Conservation (phyloP, 768 basidiomycete genomes). For the Tricholoma sp. region DNA sequence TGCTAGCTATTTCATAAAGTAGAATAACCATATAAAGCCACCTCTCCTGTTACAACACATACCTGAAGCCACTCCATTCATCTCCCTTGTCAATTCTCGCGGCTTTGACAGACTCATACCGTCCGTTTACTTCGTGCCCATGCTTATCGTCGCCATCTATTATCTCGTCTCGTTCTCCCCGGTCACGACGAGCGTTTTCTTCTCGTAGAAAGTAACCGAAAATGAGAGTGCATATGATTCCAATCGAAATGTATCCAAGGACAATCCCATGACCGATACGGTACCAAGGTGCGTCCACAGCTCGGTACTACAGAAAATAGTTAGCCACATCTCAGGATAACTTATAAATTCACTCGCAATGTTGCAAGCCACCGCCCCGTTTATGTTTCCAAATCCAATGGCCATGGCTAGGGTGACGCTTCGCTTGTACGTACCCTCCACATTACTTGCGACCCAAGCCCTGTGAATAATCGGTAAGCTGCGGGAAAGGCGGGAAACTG, state of each 20-base stretch:
- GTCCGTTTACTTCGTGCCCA: slow-evolving; percentile 49
- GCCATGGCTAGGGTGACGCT: slow-evolving; percentile 66
- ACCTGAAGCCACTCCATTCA: slow-evolving; percentile 73
- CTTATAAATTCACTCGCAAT: slow-evolving; percentile 38
- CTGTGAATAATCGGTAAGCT: slow-evolving; percentile 26
- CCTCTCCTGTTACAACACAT: slow-evolving; percentile 38
- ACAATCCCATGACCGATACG: slow-evolving; percentile 64
- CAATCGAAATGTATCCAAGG: slow-evolving; percentile 64
- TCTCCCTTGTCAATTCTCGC: slow-evolving; percentile 64
- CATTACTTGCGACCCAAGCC: slow-evolving; percentile 69
- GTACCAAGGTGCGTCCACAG: slow-evolving; percentile 62
- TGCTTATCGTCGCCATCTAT: slow-evolving; percentile 43
- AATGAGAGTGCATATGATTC: slow-evolving; percentile 47
- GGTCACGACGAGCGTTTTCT: slow-evolving; percentile 61
- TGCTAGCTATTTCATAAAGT: not conserved
- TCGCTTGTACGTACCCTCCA: slow-evolving; percentile 73
- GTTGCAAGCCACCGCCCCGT: slow-evolving; percentile 64
- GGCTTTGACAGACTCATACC: slow-evolving; percentile 46
- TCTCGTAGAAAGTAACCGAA: slow-evolving; percentile 43
- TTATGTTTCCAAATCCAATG: slow-evolving; percentile 64
- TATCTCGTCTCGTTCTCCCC: slow-evolving; percentile 65
- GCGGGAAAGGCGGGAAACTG: not conserved
- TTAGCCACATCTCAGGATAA: not conserved
- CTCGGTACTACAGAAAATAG: slow-evolving; percentile 48
- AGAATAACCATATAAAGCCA: not conserved